phyloP scores from a whole-genome alignment of 805 yeast genomes.

The Komagataella pastoris region DNA sequence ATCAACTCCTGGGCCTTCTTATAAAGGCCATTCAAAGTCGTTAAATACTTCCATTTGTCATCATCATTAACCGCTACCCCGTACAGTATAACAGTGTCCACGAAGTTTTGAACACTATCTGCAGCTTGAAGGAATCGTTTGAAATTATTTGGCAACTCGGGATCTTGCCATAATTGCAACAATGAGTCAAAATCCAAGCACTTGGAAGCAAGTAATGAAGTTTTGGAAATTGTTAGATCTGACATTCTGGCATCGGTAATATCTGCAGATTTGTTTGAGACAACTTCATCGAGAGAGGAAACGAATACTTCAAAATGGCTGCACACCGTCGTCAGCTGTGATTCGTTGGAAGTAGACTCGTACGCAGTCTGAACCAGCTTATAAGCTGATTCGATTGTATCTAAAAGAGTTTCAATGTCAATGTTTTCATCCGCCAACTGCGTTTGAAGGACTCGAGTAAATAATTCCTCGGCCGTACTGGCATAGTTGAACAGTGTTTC shows the following conservation, averaged over 20 bases:
- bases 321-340: conserved; percentile 1
- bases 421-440: conserved; percentile 13
- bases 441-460: conserved; percentile 14
- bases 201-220: conserved; percentile 17
- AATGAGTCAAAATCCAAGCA: conserved; percentile 14
- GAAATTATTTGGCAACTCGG: conserved; percentile 14
- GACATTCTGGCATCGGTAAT: not conserved
- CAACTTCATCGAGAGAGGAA: conserved; percentile 7
- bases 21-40: conserved; percentile 21
- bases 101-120: conserved; percentile 27
- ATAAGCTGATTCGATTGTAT: conserved; percentile 15
- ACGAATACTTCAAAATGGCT: conserved; percentile 4
- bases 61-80: conserved; percentile 8
- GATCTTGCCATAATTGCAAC: conserved; percentile 20
- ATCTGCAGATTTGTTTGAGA: conserved; percentile 10
- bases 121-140: conserved; percentile 28
- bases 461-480: conserved; percentile 9
- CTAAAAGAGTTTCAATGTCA: conserved; percentile 9
- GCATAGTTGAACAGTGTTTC: conserved; percentile 7
- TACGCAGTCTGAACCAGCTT: conserved; percentile 11
- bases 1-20: conserved; percentile 25
- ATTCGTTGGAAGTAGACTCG: conserved; percentile 10
- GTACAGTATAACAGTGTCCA: conserved; percentile 20
- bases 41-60: conserved; percentile 24
- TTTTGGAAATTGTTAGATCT: conserved; percentile 7